Conservation (phyloP, 2,329 filamentous ascomycete genomes). For the Paracamarosporium sp. region DNA sequence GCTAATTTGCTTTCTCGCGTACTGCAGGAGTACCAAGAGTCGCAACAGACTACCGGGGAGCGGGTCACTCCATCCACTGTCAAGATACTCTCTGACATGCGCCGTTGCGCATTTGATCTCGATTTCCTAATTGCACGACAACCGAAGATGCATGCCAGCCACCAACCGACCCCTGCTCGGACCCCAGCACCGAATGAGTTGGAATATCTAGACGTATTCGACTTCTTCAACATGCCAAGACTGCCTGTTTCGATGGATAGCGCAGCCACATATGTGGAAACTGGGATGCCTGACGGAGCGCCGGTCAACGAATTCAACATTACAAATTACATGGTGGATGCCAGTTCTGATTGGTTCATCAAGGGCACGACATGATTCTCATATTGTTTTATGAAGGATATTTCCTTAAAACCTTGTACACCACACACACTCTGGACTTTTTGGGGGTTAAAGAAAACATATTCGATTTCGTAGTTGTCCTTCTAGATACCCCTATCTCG, state of each 20-base stretch:
- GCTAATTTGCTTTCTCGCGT: constrained; percentile 80
- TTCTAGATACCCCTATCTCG: constrained; percentile 1
- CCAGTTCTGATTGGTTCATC: constrained; percentile 75
- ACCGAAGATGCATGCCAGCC: constrained; percentile 53
- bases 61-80: constrained; percentile 82
- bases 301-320: constrained; percentile 74
- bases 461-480: background rate
- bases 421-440: background rate
- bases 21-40: constrained; percentile 83
- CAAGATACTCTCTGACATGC: constrained; percentile 89
- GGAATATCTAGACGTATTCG: constrained; percentile 91
- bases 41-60: constrained; percentile 68
- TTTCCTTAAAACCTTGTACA: background rate
- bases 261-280: constrained; percentile 33
- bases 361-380: background rate
- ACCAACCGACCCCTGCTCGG: constrained; percentile 64
- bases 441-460: background rate
- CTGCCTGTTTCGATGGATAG: constrained; percentile 58
- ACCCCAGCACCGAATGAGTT: constrained; percentile 82
- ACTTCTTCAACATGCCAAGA: constrained; percentile 91
- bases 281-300: constrained; percentile 27
- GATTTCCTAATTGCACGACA: constrained; percentile 89
- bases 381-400: background rate
- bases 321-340: constrained; percentile 78
- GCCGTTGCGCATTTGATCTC: constrained; percentile 86